Evolutionary conservation across 768 basidiomycete species (phyloP), one percentile per base, ranked within the genome.

Genomic region (Xerocomellus amylosporus): DNA sequence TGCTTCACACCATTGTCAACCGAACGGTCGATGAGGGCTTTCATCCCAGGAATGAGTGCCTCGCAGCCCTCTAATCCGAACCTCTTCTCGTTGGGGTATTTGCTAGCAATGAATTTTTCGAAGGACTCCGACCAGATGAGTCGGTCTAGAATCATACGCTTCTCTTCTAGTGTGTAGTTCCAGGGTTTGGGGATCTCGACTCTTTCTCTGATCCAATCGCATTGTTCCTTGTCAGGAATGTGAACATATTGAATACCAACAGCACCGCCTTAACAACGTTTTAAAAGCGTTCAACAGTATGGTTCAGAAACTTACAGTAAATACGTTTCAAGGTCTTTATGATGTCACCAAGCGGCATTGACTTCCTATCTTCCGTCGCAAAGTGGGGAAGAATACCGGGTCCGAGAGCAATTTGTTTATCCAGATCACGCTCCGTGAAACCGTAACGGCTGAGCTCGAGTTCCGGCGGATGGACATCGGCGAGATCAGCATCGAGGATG

Each of bases 51-150:
- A 64, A 98, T 89, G 62, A 99, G 86, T 28, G 93, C 83, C 74
- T 99, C 97, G 73, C 94, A 97, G 51, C 97, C 97, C 73, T 99
- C 97, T 40, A 99, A 83, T 72, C 97, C 97, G 73, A 99, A 99
- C 44, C 97, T 89, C 75, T 99, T 99, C 79, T 99, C 97, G 75
- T 98, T 99, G 62, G 97, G 97, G 75, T 92, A 97, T 73, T 98
- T 99, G 80, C 85, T 90, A 20, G 94, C 89, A 59, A 99, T 94
- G 81, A 98, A 99, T 67, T 94, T 94, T 73, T 99, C 97, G 67
- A 98, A 98, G 5, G 91, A 89, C 65, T 98, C 97, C n/a, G 96
- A 98, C 97, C 97, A 99, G 70, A 98, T 98, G 64, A 98, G 87
- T 56, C 97, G 91, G 75, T 99, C 97, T 52, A 99, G 84, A 60